phyloP scores from a whole-genome alignment of 1,284 basidiomycete species.

The Cryptococcus sp. region DNA sequence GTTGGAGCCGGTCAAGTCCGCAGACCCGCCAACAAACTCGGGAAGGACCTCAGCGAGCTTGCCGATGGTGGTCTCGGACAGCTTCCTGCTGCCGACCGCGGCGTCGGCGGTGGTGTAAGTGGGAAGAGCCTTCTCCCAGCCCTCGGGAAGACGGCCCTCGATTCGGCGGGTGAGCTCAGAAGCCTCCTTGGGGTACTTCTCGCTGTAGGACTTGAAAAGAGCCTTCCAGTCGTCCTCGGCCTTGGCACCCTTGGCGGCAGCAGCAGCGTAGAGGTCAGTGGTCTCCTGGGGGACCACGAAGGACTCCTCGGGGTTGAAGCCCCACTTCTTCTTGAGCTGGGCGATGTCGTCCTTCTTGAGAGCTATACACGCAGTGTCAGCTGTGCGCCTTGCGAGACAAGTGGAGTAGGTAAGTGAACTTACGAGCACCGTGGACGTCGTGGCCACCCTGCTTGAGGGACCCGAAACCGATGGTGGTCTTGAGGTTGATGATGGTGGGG shows the following conservation, averaged over 20 bases:
- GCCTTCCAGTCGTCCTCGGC: conserved; percentile 73
- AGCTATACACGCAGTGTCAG: conserved; percentile 53
- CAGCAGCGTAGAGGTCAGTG: conserved; percentile 64
- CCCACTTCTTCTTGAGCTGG: conserved; percentile 78
- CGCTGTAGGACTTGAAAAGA: conserved; percentile 66
- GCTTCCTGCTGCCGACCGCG: conserved; percentile 86
- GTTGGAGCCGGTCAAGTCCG: conserved; percentile 90
- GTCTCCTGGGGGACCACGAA: conserved; percentile 78
- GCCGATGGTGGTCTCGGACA: conserved; percentile 84
- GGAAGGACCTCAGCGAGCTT: conserved; percentile 71
- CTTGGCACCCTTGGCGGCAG: conserved; percentile 68
- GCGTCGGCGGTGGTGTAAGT: conserved; percentile 70
- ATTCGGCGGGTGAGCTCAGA: conserved; percentile 83
- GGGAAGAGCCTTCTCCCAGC: conserved; percentile 83
- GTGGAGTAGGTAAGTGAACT: conserved; percentile 33
- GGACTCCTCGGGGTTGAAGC: conserved; percentile 72
- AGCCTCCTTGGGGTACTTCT: conserved; percentile 78
- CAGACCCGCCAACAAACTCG: conserved; percentile 84
- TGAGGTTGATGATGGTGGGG: conserved; percentile 80
- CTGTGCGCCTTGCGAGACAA: neutral
- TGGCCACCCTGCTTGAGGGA: conserved; percentile 89
- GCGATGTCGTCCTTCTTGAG: conserved; percentile 89
- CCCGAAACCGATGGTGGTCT: conserved; percentile 90
- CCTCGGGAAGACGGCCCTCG: conserved; percentile 72
- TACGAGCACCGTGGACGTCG: conserved; percentile 85